phyloP scores from a whole-genome alignment of 2,329 filamentous ascomycete species.

The Epichloe sibirici region DNA sequence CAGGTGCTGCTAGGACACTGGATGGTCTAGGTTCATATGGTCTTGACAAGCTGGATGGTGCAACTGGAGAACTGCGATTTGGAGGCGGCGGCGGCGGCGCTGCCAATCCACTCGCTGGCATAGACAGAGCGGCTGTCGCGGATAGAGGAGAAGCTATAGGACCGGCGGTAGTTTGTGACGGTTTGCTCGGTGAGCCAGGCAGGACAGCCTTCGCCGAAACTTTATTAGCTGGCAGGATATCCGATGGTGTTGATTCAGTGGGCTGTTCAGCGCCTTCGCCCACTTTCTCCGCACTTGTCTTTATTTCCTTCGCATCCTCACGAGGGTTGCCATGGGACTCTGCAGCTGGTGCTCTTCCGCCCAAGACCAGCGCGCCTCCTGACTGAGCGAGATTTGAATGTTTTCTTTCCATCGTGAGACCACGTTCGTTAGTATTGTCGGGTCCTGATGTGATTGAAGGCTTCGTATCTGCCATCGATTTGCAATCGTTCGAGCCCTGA shows the following conservation, averaged over 20 bases:
- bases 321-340: neutral
- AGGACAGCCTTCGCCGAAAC: neutral
- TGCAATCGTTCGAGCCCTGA: neutral
- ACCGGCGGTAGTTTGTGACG: neutral
- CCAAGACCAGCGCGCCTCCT: neutral
- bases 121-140: conserved; percentile 8
- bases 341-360: neutral
- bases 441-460: neutral
- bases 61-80: conserved; percentile 7
- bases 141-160: conserved; percentile 10
- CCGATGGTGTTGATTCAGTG: neutral
- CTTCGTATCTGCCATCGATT: no score
- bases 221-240: neutral
- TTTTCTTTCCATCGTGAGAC: conserved; percentile 1
- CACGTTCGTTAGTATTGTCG: neutral
- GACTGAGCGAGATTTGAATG: no score
- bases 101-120: conserved; percentile 10
- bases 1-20: conserved; percentile 25
- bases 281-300: neutral
- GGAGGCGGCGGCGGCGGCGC: conserved; percentile 9
- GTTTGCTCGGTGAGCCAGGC: neutral
- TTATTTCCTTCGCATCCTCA: neutral
- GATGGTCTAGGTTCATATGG: conserved; percentile 16
- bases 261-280: neutral
- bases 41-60: conserved; percentile 13